Evolutionary conservation across 2,329 filamentous ascomycete species (phyloP).

Genomic region (Fusarium tupiense): DNA sequence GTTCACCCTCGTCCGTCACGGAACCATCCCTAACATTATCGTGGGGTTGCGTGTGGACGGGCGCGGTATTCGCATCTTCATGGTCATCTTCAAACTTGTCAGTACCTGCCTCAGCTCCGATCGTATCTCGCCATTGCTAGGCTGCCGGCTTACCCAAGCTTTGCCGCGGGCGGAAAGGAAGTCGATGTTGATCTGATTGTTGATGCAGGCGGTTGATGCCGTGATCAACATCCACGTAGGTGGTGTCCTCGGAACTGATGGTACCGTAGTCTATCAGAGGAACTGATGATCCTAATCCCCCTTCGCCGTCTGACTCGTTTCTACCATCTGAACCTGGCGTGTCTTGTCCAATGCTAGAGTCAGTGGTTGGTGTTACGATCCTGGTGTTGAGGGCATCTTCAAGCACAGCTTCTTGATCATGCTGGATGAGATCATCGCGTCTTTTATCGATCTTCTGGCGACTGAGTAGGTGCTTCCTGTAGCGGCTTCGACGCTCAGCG

Average conservation of each 20-base stretch:
- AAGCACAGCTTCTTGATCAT: background rate
- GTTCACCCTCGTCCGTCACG: background rate
- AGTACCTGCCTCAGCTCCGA: background rate
- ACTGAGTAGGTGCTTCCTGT: conserved; percentile 26
- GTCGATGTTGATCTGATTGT: background rate
- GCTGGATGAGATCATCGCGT: background rate
- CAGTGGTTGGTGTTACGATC: background rate
- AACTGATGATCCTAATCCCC: background rate
- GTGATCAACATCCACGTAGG: background rate
- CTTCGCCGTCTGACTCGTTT: background rate
- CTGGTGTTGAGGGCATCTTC: background rate
- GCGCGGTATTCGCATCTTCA: background rate
- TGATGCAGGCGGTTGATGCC: background rate
- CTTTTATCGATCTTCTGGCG: background rate
- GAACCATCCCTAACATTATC: background rate
- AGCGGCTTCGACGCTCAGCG: conserved; percentile 32
- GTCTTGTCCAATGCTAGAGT: background rate
- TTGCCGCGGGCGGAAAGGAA: background rate
- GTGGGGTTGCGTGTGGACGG: background rate
- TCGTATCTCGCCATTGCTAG: no score
- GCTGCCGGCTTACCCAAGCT: background rate
- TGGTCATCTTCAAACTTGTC: background rate
- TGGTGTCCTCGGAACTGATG: background rate
- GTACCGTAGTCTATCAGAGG: background rate
- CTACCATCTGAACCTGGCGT: background rate